A percentile compares a stretch with the other conserved stretches of the same genome.
These are phyloP conservation scores for Calocybe gangraenosa DNA, from an alignment of 768 basidiomycete species.

Conservation along the genomic window DNA sequence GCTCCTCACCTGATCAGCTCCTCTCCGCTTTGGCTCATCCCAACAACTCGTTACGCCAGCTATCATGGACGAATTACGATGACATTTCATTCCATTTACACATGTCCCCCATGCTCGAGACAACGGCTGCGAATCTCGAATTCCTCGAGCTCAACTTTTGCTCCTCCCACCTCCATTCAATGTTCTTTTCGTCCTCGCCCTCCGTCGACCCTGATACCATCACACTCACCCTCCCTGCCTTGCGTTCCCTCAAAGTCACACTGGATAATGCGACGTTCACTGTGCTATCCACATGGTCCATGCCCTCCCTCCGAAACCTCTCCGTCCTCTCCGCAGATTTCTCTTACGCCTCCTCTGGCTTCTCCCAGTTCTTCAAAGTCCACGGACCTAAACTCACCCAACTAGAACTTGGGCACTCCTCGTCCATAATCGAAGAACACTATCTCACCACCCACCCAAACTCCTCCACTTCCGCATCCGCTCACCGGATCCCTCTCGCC, in stretches of 20 bases:
- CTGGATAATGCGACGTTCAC: constrained; percentile 70
- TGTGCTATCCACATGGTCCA: constrained; percentile 60
- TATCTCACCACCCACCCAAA: constrained; percentile 46
- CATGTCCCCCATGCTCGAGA: constrained; percentile 49
- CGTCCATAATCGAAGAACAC: constrained; percentile 62
- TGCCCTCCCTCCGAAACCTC: constrained; percentile 60
- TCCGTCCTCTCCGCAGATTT: constrained; percentile 71
- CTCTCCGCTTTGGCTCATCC: constrained; percentile 56
- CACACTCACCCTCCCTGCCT: constrained; percentile 51
- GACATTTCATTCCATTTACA: constrained; percentile 53
- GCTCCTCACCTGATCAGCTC: constrained; percentile 52
- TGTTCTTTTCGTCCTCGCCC: constrained; percentile 12
- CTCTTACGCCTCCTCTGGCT: constrained; percentile 61
- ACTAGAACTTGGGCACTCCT: constrained; percentile 71
- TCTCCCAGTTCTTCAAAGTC: constrained; percentile 58
- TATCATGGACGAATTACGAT: constrained; percentile 74
- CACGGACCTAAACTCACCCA: constrained; percentile 61
- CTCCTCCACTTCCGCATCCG: constrained; percentile 32
- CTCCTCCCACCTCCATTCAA: constrained; percentile 39
- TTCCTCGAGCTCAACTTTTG: constrained; percentile 67
- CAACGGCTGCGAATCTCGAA: constrained; percentile 51
- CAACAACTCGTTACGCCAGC: constrained; percentile 46
- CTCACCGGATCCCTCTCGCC: constrained; percentile 45
- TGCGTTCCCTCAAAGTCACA: constrained; percentile 66
- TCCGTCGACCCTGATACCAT: constrained; percentile 15